A percentile compares a stretch with the other conserved stretches of the same genome.
Evolutionary conservation across 495 filamentous ascomycete genomes (phyloP).

Genomic region (Hypoxylon crocopeplum): DNA sequence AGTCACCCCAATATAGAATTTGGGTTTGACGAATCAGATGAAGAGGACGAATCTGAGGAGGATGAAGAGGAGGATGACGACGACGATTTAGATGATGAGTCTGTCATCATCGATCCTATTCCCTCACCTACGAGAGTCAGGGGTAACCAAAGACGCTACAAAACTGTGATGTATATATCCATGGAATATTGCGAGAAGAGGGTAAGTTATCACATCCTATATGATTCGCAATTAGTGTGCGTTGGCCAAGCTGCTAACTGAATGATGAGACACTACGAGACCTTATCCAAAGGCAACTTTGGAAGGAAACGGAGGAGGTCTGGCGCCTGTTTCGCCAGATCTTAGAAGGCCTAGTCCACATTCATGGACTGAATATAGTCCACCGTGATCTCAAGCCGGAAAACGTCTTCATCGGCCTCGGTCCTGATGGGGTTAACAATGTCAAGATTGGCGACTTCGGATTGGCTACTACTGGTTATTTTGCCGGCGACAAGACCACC

Average conservation of each 20-base stretch:
- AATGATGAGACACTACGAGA: slow-evolving; percentile 79
- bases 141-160: slow-evolving; percentile 41
- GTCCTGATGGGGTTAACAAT: slow-evolving; percentile 76
- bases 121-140: slow-evolving; percentile 43
- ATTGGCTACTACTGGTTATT: slow-evolving; percentile 86
- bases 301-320: slow-evolving; percentile 72
- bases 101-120: slow-evolving; percentile 28
- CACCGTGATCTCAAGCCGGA: slow-evolving; percentile 98
- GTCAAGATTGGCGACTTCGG: slow-evolving; percentile 97
- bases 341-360: slow-evolving; percentile 87
- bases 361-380: slow-evolving; percentile 90
- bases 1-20: slow-evolving; percentile 83
- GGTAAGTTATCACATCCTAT: slow-evolving; percentile 52
- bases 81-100: slow-evolving; percentile 39
- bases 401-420: slow-evolving; percentile 82
- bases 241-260: slow-evolving; percentile 1
- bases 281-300: slow-evolving; percentile 79
- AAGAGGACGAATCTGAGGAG: slow-evolving; percentile 49
- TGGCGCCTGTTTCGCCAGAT: slow-evolving; percentile 95
- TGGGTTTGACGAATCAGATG: slow-evolving; percentile 72
- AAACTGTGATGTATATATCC: slow-evolving; percentile 57
- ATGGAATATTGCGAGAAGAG: slow-evolving; percentile 99
- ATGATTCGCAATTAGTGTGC: not conserved
- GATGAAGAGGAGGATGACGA: slow-evolving; percentile 52
- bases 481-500: slow-evolving; percentile 68